Evolutionary conservation across 2,329 filamentous ascomycete species (phyloP).

Genomic region (Cladosporium sp.): DNA sequence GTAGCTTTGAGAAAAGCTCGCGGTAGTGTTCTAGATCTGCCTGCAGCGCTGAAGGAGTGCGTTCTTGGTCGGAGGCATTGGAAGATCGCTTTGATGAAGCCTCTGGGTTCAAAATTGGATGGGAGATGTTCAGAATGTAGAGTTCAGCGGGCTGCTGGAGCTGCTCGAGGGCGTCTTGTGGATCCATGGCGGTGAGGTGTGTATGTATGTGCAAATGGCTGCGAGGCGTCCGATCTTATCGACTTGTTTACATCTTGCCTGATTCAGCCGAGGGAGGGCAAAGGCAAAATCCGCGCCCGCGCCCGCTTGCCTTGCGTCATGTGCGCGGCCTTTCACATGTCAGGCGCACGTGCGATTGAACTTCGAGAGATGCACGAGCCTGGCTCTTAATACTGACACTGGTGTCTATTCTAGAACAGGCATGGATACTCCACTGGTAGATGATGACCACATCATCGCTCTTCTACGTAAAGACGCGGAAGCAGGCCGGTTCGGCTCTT

Average conservation of each 20-base stretch:
- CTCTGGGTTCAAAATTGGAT: constrained; percentile 34
- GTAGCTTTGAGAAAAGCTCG: constrained; percentile 91
- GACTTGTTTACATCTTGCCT: not conserved
- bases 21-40: constrained; percentile 87
- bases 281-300: not conserved
- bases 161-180: constrained; percentile 24
- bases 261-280: not conserved
- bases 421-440: constrained; percentile 7
- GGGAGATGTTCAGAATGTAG: constrained; percentile 52
- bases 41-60: constrained; percentile 71
- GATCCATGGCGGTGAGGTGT: constrained; percentile 15
- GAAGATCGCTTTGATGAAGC: constrained; percentile 55
- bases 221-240: no score
- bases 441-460: constrained; percentile 72
- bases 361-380: no score
- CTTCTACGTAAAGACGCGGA: constrained; percentile 78
- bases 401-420: not conserved
- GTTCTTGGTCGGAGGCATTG: constrained; percentile 66
- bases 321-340: constrained; percentile 5
- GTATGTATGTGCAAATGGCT: not conserved
- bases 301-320: constrained; percentile 7
- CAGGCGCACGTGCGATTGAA: no score
- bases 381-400: no score
- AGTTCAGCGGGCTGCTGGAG: constrained; percentile 59
- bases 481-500: constrained; percentile 39